Conservation (phyloP, 2,329 filamentous ascomycete species). For the Fusarium buharicum region DNA sequence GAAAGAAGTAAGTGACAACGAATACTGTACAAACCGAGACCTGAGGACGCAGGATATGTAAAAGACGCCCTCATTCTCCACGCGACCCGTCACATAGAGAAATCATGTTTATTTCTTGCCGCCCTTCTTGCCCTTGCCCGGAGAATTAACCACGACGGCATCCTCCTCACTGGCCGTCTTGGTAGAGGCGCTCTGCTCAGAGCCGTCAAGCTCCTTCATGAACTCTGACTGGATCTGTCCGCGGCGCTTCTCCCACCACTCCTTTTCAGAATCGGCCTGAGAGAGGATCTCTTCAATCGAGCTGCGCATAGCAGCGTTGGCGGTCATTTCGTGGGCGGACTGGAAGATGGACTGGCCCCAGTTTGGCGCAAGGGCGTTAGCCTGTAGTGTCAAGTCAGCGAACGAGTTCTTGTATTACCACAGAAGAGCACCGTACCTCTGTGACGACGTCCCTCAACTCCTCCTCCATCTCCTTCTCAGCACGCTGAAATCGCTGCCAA, state of each 20-base stretch:
- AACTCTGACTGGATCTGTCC: conserved; percentile 78
- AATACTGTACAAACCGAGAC: conserved; percentile 22
- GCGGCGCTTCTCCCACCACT: conserved; percentile 92
- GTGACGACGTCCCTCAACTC: conserved; percentile 93
- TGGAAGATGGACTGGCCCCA: conserved; percentile 98
- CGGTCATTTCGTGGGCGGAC: conserved; percentile 93
- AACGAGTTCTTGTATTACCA: not conserved
- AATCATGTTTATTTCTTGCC: conserved; percentile 56
- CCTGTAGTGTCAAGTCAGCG: conserved; percentile 61
- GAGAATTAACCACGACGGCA: conserved; percentile 77
- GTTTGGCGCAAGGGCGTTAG: conserved; percentile 85
- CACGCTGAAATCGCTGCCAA: conserved; percentile 89
- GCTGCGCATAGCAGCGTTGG: conserved; percentile 80
- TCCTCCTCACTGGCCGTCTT: conserved; percentile 53
- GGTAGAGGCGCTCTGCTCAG: conserved; percentile 59
- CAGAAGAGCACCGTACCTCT: conserved; percentile 68
- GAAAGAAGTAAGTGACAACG: conserved; percentile 7
- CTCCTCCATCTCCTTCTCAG: conserved; percentile 97
- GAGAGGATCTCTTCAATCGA: conserved; percentile 79
- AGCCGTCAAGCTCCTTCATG: conserved; percentile 84
- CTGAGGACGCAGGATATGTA: conserved; percentile 2
- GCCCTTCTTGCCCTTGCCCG: conserved; percentile 65
- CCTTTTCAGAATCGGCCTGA: conserved; percentile 77
- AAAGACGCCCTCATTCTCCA: not conserved
- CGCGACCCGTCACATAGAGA: not conserved